A percentile compares a stretch with the other conserved stretches of the same genome.
These are phyloP conservation scores for Kwoniella shandongensis DNA, from an alignment of 768 basidiomycete genomes.

Conservation along the genomic window DNA sequence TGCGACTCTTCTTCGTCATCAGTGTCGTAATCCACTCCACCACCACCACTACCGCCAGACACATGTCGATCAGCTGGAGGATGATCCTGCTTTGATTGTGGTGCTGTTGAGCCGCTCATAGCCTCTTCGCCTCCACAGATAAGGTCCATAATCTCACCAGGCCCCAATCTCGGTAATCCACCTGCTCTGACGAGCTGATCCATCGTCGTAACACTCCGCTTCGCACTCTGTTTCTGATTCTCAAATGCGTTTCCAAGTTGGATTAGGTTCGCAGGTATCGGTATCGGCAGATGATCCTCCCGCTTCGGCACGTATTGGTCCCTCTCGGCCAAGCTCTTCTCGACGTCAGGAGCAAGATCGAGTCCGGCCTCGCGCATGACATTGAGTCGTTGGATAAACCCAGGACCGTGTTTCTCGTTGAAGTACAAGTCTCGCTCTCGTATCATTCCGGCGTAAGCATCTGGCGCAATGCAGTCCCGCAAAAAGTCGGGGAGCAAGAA, in stretches of 20 bases:
- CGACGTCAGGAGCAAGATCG: neutral
- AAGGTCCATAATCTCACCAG: constrained; percentile 6
- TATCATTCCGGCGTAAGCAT: constrained; percentile 25
- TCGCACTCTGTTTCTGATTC: neutral
- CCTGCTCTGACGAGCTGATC: constrained; percentile 9
- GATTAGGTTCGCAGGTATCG: neutral
- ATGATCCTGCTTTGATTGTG: neutral
- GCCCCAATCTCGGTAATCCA: constrained; percentile 8
- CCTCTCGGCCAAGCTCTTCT: neutral
- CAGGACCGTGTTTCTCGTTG: constrained; percentile 3
- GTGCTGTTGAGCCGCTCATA: neutral
- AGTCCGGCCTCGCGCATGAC: neutral
- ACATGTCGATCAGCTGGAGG: neutral
- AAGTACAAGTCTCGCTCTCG: constrained; percentile 31
- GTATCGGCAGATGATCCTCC: constrained; percentile 10
- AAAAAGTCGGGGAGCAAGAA: constrained; percentile 70
- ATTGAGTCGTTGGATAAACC: constrained; percentile 3
- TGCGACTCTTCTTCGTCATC: constrained; percentile 10
- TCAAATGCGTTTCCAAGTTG: neutral
- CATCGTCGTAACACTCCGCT: constrained; percentile 1
- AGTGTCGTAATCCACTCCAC: constrained; percentile 12
- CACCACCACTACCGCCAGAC: neutral
- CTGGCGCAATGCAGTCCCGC: constrained; percentile 59
- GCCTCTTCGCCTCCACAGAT: neutral
- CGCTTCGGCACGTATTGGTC: constrained; percentile 3